Conservation (phyloP, 495 filamentous ascomycete genomes). For the Articulospora tetracladia region DNA sequence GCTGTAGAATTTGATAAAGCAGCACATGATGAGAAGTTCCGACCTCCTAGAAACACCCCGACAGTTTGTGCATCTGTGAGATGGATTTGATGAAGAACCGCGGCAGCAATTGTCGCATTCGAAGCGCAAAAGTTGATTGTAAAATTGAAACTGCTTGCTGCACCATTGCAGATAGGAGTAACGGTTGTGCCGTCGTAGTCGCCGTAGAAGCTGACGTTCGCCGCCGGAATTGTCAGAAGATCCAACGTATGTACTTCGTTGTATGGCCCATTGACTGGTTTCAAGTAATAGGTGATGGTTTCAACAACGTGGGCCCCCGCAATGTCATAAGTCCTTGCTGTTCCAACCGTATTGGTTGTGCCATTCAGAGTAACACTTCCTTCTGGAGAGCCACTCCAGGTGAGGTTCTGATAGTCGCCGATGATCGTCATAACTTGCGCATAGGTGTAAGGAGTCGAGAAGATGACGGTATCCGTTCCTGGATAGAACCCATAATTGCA, state of each 20-base stretch:
- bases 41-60: slow-evolving; percentile 3
- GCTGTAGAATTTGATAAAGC: slow-evolving; percentile 2
- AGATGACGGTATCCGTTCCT: background rate
- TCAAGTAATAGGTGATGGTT: slow-evolving; percentile 10
- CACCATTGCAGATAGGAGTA: slow-evolving; percentile 9
- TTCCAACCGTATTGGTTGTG: slow-evolving; percentile 15
- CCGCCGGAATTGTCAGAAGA: slow-evolving; percentile 4
- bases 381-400: slow-evolving; percentile 13
- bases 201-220: slow-evolving; percentile 13
- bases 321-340: slow-evolving; percentile 11
- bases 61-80: slow-evolving; percentile 12
- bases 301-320: slow-evolving; percentile 9
- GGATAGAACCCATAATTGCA: slow-evolving; percentile 11
- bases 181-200: slow-evolving; percentile 16
- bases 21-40: slow-evolving; percentile 8
- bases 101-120: slow-evolving; percentile 5
- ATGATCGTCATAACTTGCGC: slow-evolving; percentile 16
- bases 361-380: slow-evolving; percentile 12
- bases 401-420: slow-evolving; percentile 11
- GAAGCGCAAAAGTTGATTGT: slow-evolving; percentile 15
- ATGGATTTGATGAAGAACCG: slow-evolving; percentile 5
- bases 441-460: slow-evolving; percentile 12
- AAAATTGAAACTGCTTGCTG: slow-evolving; percentile 10
- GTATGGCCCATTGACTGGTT: slow-evolving; percentile 11
- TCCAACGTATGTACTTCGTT: slow-evolving; percentile 10